Evolutionary conservation across 1,284 basidiomycete genomes (phyloP).

Genomic region (Leccinum pachyderme): DNA sequence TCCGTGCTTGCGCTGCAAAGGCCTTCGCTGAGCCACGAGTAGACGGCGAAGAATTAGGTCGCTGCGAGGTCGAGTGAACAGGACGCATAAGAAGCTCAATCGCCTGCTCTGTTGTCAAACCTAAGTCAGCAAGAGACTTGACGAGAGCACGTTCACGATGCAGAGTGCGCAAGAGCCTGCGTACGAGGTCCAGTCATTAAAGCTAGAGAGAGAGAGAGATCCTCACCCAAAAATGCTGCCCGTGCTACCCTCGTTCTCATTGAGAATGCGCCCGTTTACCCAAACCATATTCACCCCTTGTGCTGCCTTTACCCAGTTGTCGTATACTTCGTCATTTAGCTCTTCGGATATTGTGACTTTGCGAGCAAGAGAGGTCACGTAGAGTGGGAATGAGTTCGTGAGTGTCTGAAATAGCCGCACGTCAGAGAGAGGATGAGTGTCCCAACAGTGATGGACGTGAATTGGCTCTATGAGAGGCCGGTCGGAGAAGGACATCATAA

Average conservation of each 20-base stretch:
- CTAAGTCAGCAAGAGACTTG: constrained; percentile 56
- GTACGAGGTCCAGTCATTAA: neutral
- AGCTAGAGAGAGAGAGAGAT: neutral
- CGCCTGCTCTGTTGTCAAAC: constrained; percentile 62
- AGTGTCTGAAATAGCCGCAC: constrained; percentile 68
- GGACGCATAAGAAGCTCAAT: constrained; percentile 71
- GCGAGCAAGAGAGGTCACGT: constrained; percentile 69
- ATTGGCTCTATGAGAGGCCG: constrained; percentile 5
- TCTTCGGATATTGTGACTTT: constrained; percentile 54
- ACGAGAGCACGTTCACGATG: constrained; percentile 74
- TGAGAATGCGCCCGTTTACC: constrained; percentile 74
- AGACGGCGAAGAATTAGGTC: constrained; percentile 1
- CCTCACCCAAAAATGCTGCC: constrained; percentile 48
- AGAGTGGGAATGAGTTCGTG: constrained; percentile 86
- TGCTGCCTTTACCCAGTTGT: constrained; percentile 54
- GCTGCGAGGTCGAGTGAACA: constrained; percentile 25
- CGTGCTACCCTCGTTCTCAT: constrained; percentile 65
- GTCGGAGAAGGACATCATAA: constrained; percentile 57
- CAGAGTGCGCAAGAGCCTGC: constrained; percentile 65
- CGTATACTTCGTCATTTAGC: constrained; percentile 57
- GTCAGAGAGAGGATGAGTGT: constrained; percentile 34
- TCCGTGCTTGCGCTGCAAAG: constrained; percentile 5
- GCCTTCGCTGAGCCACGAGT: constrained; percentile 13
- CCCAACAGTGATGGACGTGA: constrained; percentile 22
- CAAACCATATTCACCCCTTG: constrained; percentile 62